Percentiles rank a stretch among this genome's conserved stretches.
phyloP scores from a whole-genome alignment of 208 protist genomes.

The Angomonas deanei region DNA sequence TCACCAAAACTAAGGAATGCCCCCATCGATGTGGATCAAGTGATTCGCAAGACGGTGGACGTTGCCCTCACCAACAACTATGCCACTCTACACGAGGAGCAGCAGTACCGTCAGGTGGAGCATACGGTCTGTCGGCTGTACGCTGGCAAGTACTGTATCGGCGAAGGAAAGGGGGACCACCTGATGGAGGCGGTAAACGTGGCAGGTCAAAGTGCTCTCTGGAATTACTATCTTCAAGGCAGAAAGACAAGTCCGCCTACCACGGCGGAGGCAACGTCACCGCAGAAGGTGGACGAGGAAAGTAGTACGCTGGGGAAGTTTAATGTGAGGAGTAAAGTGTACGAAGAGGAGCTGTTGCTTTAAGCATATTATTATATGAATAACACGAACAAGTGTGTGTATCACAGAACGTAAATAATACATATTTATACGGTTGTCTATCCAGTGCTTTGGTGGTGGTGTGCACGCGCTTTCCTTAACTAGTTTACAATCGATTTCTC shows the following conservation, averaged over 20 bases:
- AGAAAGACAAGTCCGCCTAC: neutral
- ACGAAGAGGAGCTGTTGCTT: slow-evolving; percentile 38
- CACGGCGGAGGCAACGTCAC: neutral
- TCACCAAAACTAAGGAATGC: slow-evolving; percentile 26
- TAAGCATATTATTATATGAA: slow-evolving; percentile 9
- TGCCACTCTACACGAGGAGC: slow-evolving; percentile 44
- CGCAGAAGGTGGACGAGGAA: neutral
- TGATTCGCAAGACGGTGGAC: slow-evolving; percentile 66
- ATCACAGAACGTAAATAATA: no score
- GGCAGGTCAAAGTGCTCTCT: slow-evolving; percentile 62
- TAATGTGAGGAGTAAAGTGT: neutral
- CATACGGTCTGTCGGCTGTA: slow-evolving; percentile 79
- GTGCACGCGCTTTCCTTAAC: neutral
- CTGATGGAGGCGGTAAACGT: slow-evolving; percentile 83
- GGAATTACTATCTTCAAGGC: slow-evolving; percentile 71
- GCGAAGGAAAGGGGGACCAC: slow-evolving; percentile 81
- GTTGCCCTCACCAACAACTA: slow-evolving; percentile 88
- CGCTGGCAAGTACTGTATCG: slow-evolving; percentile 59
- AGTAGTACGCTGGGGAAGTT: neutral
- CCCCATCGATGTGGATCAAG: slow-evolving; percentile 82
- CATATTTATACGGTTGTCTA: neutral
- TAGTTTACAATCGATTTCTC: neutral
- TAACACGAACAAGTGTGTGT: no score
- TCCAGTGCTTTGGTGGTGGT: neutral
- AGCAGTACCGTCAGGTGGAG: slow-evolving; percentile 82